Base-by-base conservation (phyloP, 257 asterid genomes). In the Ballota nigra region DNA sequence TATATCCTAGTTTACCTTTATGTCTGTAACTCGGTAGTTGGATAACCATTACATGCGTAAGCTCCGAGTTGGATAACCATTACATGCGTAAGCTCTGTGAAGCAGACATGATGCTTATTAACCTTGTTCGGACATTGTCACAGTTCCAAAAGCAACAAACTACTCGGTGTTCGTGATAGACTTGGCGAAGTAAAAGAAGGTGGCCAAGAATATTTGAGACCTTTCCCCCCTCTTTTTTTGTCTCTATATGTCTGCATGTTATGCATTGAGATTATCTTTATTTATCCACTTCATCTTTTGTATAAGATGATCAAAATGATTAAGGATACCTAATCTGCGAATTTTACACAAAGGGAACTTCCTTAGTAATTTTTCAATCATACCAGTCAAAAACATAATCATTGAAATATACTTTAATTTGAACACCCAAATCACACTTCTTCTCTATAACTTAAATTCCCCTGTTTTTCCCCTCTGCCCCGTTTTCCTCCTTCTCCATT, bases 91-190 rank as follows among this genome's bases (percentile, higher is more conserved):
- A 36, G 68, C 69, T 47, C 59, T 47, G 52, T 26, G 33, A 56
- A 8, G 24, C 63, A 6, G 10, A 19, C 34, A 58, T 33, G 47
- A 59, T 71, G 34, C 72, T 78, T 23, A 78, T 68, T 8, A 62
- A 36, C 38, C 24, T 79, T 75, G 20, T 41, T 75, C 47, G 75
- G 45, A 66, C 38, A 62, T 49, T 69, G 6, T 75, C 36, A 24
- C 97, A 92, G 99, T 95, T 95, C 86, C 98, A 86, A 81, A 92
- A 97, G 3, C 99, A 92, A 69, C 97, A 95, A 82, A 92, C 36
- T 86, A 88, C 77, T 95, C n/a, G n/a, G 99, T 52, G 63, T 90
- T 63, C 98, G 98, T 11, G 92, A 95, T 83, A 79, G 85, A 66
- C 83, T 82, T 63, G 99, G 99, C 40, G 24, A 83, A 65, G 74